Evolutionary conservation across 2,329 filamentous ascomycete genomes (phyloP), one percentile per base, ranked within the genome.

Genomic region (Penicillium sp.): DNA sequence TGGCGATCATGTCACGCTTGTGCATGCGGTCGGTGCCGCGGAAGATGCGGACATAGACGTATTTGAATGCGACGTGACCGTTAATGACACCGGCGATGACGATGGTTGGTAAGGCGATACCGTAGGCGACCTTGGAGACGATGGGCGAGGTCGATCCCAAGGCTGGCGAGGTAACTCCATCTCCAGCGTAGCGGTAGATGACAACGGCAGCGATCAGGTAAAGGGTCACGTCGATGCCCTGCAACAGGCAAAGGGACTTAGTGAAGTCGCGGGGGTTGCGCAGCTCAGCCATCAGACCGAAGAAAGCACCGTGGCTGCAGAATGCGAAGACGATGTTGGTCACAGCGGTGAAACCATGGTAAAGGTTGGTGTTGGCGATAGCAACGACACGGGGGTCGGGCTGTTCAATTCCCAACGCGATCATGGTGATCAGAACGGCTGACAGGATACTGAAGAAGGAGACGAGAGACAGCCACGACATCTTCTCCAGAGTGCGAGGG

Each of bases 241-340:
- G 86, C 7, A 88, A 81, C 31, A 87, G 71, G 66, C 80, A 80
- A 56, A 92, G 81, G 8, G 87, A 83, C 70, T 87, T 87, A 46
- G 81, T 79, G 71, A 84, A 88, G 62, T 86, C 81, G 51, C 77
- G 73, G 1, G 87, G 86, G 47, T 85, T 77, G 66, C 83, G 81
- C 69, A 91, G 79, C 71, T 90, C 88, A 42, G 81, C 80, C 66
- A 88, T 85, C 69, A 90, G 83, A 60, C 79, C 81, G 72, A 89
- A 89, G 76, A 89, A 90, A 60, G 85, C 86, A n/a, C 86, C 84
- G 67, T 88, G 86, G 33, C 85, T 85, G 53, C 85, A 80, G 76
- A 88, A 92, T 55, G 89, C 88, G 59, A 91, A 85, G 59, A 90
- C 80, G 53, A 92, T 91, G 75, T 90, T 90, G 67, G 79, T 81